Base-by-base conservation (phyloP, 1,284 basidiomycete genomes). In the Melampsora americana region DNA sequence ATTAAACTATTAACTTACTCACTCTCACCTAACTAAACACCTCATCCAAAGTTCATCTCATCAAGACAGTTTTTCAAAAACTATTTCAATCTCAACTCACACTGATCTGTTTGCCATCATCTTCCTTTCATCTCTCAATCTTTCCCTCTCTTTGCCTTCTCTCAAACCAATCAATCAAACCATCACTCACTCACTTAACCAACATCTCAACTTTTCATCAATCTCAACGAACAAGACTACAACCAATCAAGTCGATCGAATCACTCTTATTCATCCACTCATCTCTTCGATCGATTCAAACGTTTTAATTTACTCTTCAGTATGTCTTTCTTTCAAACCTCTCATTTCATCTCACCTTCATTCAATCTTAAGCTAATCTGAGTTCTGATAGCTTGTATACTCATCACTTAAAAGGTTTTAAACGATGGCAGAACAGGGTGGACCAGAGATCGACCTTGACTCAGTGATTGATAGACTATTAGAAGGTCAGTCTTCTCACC, bases 381-480 rank as follows among this genome's bases (percentile, higher is more conserved):
- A 20, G 2, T 12, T 20, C 23, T 20, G 12, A 5, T 26, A 53
- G 23, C 23, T 53, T 26, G 18, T 4, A 53, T 53, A 61, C 16
- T 61, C 60, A 61, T 30, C 44, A 56, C 26, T 23, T 4, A 56
- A 35, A 18, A 35, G 26, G 12, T 32, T 23, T 60, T 56, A 35
- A 35, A 35, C 48, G 32, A 74, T 74, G 72, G 65, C 65, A 53
- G 72, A 74, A 60, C 72, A 74, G 30, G 72, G 50, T 77, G 80
- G 82, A 39, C 83, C 81, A 69, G 93, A 95, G 84, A 94, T 96
- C 85, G 94, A 96, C 88, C 88, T 97, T 79, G 94, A 97, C 87
- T 95, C 93, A 84, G 92, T 96, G 86, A 96, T 97, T 83, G 94
- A 96, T 89, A 88, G 93, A 79, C 87, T 96, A 79, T 87, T 96